Evolutionary conservation across 805 yeast species (phyloP), one percentile per base, ranked within the genome.

Genomic region (Wilhelminamyces savonicus): DNA sequence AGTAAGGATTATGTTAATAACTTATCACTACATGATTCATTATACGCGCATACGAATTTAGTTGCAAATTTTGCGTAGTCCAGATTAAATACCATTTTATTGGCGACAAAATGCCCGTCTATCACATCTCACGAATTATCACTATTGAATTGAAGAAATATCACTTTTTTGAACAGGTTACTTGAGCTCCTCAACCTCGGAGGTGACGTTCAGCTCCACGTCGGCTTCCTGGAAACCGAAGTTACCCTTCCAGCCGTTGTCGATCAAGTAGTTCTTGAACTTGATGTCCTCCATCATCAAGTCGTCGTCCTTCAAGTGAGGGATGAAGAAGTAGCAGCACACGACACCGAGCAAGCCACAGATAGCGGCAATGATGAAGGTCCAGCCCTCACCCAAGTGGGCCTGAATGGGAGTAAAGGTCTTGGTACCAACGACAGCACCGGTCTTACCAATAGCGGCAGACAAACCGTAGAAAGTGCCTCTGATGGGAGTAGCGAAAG

Each of bases 391-490:
- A 21, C 92, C 92, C 39, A 78, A 60, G 46, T 79, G 54, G 23
- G 46, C 54, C 54, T 78, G 75, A 41, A 82, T 80, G 12, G 85
- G 82, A 7, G 77, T 73, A 57, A 83, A 82, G 12, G 71, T 70
- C 50, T 78, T 73, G 15, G 87, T 80, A 17, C 92, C 92, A 18
- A 79, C 82, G 51, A 88, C 87, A 1, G 95, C 97, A 52, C 97
- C 97, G 36, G 85, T 65, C 56, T 88, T 88, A 49, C 95, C 97
- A 31, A 78, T 45, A 16, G 95, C 95, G 33, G 97, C 95, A 25
- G 94, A 90, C 44, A 86, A 68, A 46, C 92, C 92, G 52, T 88
- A 88, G 59, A 82, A 84, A 46, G 82, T 82, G 35, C 96, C 97
- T 63, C 97, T 67, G 24, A 82, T 75, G 10, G 84, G 82, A 6